Evolutionary conservation across 108 stramenopile species (phyloP), one percentile per base, ranked within the genome.

Genomic region (Fistulifera solaris): DNA sequence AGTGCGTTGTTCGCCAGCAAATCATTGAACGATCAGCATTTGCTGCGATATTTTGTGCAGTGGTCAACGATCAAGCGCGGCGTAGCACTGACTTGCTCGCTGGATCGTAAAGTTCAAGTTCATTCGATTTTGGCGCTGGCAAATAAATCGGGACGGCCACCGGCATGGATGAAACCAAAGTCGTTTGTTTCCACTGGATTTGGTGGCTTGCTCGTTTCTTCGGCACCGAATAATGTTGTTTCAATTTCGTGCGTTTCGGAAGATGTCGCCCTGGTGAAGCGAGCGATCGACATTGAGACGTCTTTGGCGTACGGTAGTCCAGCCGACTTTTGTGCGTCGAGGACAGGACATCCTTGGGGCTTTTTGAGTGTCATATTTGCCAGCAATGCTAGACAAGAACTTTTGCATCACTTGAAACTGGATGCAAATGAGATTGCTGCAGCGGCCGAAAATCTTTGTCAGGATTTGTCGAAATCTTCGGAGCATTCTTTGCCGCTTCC

Each of bases 341-440:
- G 24, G 66, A 48, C 44, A 50, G 55, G 31, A 61, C 62, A 52
- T 74, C 86, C 49, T 0, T 97, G 94, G 94, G 72, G 71, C 27
- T 92, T 98, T 56, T 93, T 98, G 94, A 73, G 85, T 62, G 85
- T 98, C 22, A 87, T 96, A 66, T 98, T 98, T 66, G 83, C 72
- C 40, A 63, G 79, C 41, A 89, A 96, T 71, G 90, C 97, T 0
- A 72, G 95, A 14, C 87, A 95, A 57, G 70, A 85, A 61, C 74
- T 98, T 7, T 73, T 98, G 47, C 62, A 71, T 21, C 89, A 94
- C 72, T 72, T 98, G 7, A 95, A 94, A n/a, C 95, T 92, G 58
- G 83, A 97, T 68, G 72, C 89, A n/a, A 78, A 73, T 17, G 48
- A 39, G 12, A 84, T 93, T 63, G 65, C 68, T 28, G 40, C 66